Base-by-base conservation (phyloP, 2,329 filamentous ascomycete genomes). In the Fusarium concolor region DNA sequence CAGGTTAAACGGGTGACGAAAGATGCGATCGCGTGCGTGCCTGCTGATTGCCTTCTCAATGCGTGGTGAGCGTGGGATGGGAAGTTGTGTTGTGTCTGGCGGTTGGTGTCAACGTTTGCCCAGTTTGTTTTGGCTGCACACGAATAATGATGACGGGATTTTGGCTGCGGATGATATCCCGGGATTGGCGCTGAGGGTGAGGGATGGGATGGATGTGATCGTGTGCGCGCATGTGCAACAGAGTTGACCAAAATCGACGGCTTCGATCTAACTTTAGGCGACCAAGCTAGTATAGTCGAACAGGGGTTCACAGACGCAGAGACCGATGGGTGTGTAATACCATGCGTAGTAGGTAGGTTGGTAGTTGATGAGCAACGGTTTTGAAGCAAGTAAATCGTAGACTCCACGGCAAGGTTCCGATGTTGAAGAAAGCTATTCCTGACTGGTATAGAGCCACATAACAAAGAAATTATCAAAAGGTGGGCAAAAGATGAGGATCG, bases 1-100 rank as follows among this genome's bases (percentile, higher is more conserved):
- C 49, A 58, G n/a, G n/a, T n/a, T n/a, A n/a, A n/a, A 61, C 50
- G 49, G 38, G 53, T 52, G 62, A 69, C 57, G 56, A 62, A 65
- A n/a, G 65, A 67, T 64, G 52, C 59, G 71, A 73, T 73, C 71
- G 71, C 71, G 71, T 73, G 71, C 71, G 71, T 73, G 71, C 69
- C 71, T 71, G 56, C 56, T 47, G 33, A 41, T 56, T 56, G 35
- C 51, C 53, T 39, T 70, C 44, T 65, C 41, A 29, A 51, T 68
- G 45, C 62, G 58, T 65, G 65, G 67, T 63, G 63, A 29, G 28
- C 28, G 28, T 29, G 28, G 28, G 28, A 29, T 70, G 67, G 63
- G 67, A 68, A n/a, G n/a, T n/a, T n/a, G n/a, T 70, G 58, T 53
- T 65, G 41, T 68, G 55, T 68, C 59, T 68, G 38, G 43, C 49